These are phyloP conservation scores for Cyclocybe aegerita DNA, from an alignment of 768 basidiomycete genomes.

Conservation along the genomic window DNA sequence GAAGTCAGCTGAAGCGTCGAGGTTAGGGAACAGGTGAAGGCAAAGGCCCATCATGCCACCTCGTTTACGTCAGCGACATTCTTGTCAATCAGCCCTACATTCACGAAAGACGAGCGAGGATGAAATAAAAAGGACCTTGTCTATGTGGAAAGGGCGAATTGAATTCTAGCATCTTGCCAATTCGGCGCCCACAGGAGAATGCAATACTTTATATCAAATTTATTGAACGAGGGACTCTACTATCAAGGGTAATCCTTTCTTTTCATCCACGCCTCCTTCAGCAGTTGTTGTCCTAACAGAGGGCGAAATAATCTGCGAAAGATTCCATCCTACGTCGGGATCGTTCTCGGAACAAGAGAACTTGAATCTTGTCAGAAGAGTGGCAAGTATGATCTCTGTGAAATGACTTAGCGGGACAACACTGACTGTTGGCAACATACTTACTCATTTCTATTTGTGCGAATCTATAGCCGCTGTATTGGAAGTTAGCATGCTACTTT, in stretches of 20 bases:
- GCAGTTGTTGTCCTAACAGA: conserved; percentile 26
- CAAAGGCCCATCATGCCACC: no score
- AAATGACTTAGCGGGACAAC: not conserved
- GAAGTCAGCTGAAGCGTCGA: no score
- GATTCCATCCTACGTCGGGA: conserved; percentile 43
- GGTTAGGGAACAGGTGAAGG: no score
- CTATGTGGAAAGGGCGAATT: no score
- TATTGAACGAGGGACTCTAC: conserved; percentile 11
- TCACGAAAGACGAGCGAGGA: no score
- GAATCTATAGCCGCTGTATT: conserved; percentile 48
- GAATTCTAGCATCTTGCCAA: no score
- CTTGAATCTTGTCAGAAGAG: conserved; percentile 32
- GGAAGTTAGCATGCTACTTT: not conserved
- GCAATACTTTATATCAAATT: no score
- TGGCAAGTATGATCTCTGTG: conserved; percentile 39
- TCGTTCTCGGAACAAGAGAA: conserved; percentile 34
- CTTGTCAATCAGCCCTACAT: no score
- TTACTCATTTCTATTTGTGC: conserved; percentile 58
- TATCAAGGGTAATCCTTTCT: conserved; percentile 35
- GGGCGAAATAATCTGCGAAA: conserved; percentile 47
- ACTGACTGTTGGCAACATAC: conserved; percentile 13
- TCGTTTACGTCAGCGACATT: no score
- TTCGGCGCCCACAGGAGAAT: no score
- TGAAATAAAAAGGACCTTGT: no score
- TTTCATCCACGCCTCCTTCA: conserved; percentile 24